Base-by-base conservation (phyloP, 768 basidiomycete species). In the Suillus americanus region DNA sequence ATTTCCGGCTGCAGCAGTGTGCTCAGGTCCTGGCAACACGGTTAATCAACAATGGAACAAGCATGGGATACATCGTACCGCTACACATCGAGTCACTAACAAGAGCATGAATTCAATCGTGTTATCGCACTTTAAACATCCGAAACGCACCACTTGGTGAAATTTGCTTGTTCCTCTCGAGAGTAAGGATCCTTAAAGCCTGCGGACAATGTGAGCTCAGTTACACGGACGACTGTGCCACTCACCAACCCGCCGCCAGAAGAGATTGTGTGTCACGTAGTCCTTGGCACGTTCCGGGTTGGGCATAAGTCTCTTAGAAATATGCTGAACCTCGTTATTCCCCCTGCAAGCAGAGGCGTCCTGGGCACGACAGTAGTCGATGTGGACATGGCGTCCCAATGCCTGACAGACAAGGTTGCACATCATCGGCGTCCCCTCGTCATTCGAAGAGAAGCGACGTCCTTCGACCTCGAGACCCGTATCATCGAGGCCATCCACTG, bases 171-270 rank as follows among this genome's bases (percentile, higher is more conserved):
- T 55, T 88, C 85, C 43, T 86, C 85, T 20, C 78, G 78, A 25
- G 85, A 81, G 64, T 89, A 88, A 0, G 87, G 86, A 68, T 89
- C 86, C 77, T 82, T 85, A 75, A 87, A 88, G 13, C 83, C 86
- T 86, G 55, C 14, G 51, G n/a, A 60, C 68, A 12, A 61, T 12
- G 28, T 41, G 16, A 25, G 45, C 2, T 25, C 41, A 35, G 20
- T 28, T 16, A 38, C 9, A 5, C 43, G 0, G 0, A 5, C 40
- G 23, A 5, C 2, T 4, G 2, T n/a, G 2, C 7, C n/a, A 68
- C 77, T 38, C 62, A 86, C 87, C 88, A 65, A 80, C 79, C 23
- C 87, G 79, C 65, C 79, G 79, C 87, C 87, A 89, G 67, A 80
- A 82, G 37, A 89, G 67, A 25, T 70, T 74, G 65, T 89, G 87